Evolutionary conservation across 805 yeast genomes (phyloP), one percentile per base, ranked within the genome.

Genomic region (Cyberlindnera meyerae): DNA sequence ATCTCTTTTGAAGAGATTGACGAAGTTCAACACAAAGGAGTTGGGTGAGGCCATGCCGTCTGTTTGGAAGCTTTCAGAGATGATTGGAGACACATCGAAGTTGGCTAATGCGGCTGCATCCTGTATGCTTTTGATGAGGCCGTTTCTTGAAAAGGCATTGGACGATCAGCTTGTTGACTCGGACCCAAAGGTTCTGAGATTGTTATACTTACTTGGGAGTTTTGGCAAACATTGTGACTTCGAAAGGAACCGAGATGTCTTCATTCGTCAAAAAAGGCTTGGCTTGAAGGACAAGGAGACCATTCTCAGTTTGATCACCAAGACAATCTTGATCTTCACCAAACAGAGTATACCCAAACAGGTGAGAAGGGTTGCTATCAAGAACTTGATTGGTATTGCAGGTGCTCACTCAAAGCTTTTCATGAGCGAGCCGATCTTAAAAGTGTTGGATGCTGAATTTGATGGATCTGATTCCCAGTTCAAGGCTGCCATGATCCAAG

Each of bases 21-120:
- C 89, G 3, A 79, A 73, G 43, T 72, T 80, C 58, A 72, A 68
- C 34, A 66, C 70, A 0, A 65, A 55, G 39, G 93, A 84, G 46
- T 57, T 85, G 8, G 74, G 74, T n/a, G 79, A 79, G 50, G 95
- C 90, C 0, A 71, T 85, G 55, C 87, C 88, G 1, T 68, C 85
- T 39, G 58, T 76, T 4, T 78, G 87, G 82, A 57, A 57, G 8
- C 60, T 84, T 0, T 68, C 83, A 2, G 50, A 45, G 3, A 58
- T 71, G 48, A 63, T 68, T 27, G 59, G 65, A 2, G 76, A 73
- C 33, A 66, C 71, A 0, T 38, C 51, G 0, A 73, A 73, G 43
- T 48, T 84, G 5, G 73, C 77, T 0, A 74, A 70, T 44, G 89
- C 89, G 0, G 73, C 85, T 14, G 60, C 76, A 0, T 76, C 88